These are phyloP conservation scores for Annona squamosa DNA, from an alignment of 164 flowering plant species.

Conservation along the genomic window DNA sequence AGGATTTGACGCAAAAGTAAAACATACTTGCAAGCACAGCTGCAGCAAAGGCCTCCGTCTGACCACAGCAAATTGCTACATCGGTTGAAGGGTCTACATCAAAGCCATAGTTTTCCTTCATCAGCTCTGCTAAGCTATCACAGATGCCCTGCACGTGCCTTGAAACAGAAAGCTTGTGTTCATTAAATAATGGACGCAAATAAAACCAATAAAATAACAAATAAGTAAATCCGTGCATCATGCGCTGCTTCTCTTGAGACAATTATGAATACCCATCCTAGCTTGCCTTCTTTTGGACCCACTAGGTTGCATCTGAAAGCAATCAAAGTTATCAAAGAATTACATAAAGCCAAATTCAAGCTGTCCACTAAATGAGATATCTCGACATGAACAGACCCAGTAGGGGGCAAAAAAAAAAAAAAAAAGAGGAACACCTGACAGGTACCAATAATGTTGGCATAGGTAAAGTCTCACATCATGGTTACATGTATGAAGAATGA, in stretches of 20 bases:
- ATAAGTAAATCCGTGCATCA: neutral
- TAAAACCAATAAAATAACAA: neutral
- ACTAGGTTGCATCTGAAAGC: too few relatives aligned
- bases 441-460: too few relatives aligned
- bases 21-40: slow-evolving; percentile 60
- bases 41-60: slow-evolving; percentile 82
- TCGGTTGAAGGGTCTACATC: slow-evolving; percentile 56
- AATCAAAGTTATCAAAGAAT: too few relatives aligned
- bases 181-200: neutral
- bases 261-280: neutral
- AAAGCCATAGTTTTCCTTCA: slow-evolving; percentile 47
- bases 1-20: neutral
- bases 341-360: too few relatives aligned
- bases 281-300: too few relatives aligned
- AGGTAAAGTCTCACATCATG: too few relatives aligned
- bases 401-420: too few relatives aligned
- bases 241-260: neutral
- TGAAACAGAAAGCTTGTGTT: neutral
- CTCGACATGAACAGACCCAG: too few relatives aligned
- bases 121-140: slow-evolving; percentile 39
- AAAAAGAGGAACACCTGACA: too few relatives aligned
- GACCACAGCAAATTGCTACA: slow-evolving; percentile 76
- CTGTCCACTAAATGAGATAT: too few relatives aligned
- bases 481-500: too few relatives aligned
- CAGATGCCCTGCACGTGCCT: slow-evolving; percentile 86